Base-by-base conservation (phyloP, 2,329 filamentous ascomycete species). In the Neonectria punicea region DNA sequence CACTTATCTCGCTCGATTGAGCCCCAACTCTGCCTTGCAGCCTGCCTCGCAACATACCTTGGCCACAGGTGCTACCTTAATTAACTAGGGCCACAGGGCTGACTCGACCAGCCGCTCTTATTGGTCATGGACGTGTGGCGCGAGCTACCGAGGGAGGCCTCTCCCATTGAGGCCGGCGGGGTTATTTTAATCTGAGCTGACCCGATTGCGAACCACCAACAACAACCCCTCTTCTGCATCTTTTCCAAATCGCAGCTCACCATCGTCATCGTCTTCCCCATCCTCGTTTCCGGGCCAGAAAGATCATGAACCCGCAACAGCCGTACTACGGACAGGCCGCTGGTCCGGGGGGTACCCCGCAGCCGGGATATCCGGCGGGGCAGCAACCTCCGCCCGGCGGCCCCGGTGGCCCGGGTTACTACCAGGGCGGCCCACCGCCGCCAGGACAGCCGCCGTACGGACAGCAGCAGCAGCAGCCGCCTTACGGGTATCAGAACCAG, bases 241-340 rank as follows among this genome's bases (percentile, higher is more conserved):
- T 34, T 10, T 34, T 20, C n/a, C 36, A 39, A 39, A 43, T 30
- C 16, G 32, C 32, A 34, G 32, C 9, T 34, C 10, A 13, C 18
- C 46, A 49, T 49, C 25, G 1, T 25, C 44, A 10, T 30, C 30
- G 5, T 30, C 30, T 9, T 30, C 9, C 1, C 11, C 32, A 34
- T 5, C 32, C 11, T 39, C 13, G n/a, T 30, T 14, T 4, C 16
- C 25, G 16, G 28, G 25, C 32, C 16, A 13, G 14, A 28, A 8
- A 47, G 22, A 58, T 4, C 22, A 68, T 68, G 64, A 64, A 60
- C 55, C 57, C 57, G 32, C 60, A 68, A 43, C 71, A 73, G 41
- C 68, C 67, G 2, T 70, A 72, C 13, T 73, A 70, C 53, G 68
- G 68, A 53, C 71, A 72, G 22, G 58, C 53, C 7, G 39, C 20